Conservation (phyloP, 2,329 filamentous ascomycete species). For the Xylariaceae sp. region DNA sequence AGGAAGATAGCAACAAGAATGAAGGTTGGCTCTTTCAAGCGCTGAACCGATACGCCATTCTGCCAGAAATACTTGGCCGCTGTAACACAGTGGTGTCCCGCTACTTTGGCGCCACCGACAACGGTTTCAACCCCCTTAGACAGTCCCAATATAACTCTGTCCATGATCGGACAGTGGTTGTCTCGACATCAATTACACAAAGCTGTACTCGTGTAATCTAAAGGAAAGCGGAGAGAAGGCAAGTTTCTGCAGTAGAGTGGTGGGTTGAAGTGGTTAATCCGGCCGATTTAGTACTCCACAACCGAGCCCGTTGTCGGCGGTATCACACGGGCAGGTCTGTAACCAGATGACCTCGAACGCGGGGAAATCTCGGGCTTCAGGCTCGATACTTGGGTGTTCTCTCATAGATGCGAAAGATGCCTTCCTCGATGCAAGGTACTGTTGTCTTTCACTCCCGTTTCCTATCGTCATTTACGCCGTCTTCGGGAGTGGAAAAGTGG, state of each 20-base stretch:
- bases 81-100: constrained; percentile 12
- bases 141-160: constrained; percentile 10
- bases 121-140: constrained; percentile 12
- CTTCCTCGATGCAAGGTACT: too few species aligned
- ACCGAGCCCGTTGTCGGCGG: background rate
- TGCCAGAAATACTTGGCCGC: constrained; percentile 17
- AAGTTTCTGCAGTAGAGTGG: too few species aligned
- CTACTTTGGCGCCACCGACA: constrained; percentile 12
- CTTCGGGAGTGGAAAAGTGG: too few species aligned
- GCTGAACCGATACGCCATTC: constrained; percentile 1
- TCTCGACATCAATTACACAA: background rate
- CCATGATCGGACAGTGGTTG: constrained; percentile 5
- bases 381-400: too few species aligned
- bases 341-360: too few species aligned
- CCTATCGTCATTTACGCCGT: too few species aligned
- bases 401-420: too few species aligned
- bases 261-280: too few species aligned
- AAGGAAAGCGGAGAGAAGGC: background rate
- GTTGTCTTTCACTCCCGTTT: too few species aligned
- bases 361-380: too few species aligned
- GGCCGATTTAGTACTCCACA: too few species aligned
- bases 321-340: too few species aligned
- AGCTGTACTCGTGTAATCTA: background rate
- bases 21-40: constrained; percentile 10
- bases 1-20: constrained; percentile 16